These are phyloP conservation scores for Rhodamnia rubescens DNA, from an alignment of 345 rosid genomes.

Conservation along the genomic window DNA sequence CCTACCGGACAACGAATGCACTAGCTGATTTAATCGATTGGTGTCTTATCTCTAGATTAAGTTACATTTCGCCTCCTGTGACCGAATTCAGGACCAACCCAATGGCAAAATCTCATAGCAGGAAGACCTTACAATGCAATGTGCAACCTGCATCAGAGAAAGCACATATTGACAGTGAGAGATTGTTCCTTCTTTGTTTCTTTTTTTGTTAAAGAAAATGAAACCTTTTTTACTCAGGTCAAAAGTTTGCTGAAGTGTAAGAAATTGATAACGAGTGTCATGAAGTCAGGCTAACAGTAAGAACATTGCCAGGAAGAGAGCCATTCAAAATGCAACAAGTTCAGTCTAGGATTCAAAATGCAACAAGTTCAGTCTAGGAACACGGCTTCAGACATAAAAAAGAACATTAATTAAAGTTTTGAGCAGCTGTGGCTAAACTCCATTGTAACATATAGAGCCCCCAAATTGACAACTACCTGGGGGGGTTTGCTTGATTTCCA, in stretches of 20 bases:
- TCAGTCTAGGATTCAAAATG: neutral
- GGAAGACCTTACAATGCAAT: neutral
- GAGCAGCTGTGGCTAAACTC: neutral
- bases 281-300: neutral
- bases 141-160: neutral
- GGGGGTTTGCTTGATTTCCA: neutral
- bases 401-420: neutral
- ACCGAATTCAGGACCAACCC: neutral
- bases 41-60: neutral
- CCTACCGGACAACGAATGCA: neutral
- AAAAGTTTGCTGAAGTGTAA: neutral
- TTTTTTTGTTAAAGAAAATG: neutral
- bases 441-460: neutral
- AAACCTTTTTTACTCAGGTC: neutral
- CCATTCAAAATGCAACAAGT: neutral
- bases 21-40: neutral
- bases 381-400: neutral
- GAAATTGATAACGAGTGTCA: neutral
- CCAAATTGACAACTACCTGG: neutral
- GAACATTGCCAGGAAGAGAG: neutral
- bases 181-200: neutral
- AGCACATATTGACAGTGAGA: neutral
- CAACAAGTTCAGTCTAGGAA: neutral
- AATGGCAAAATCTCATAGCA: neutral
- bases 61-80: neutral